Percentiles rank a stretch among this genome's conserved stretches.
Conservation (phyloP, 2,329 filamentous ascomycete species). For the Exophiala aquamarina region DNA sequence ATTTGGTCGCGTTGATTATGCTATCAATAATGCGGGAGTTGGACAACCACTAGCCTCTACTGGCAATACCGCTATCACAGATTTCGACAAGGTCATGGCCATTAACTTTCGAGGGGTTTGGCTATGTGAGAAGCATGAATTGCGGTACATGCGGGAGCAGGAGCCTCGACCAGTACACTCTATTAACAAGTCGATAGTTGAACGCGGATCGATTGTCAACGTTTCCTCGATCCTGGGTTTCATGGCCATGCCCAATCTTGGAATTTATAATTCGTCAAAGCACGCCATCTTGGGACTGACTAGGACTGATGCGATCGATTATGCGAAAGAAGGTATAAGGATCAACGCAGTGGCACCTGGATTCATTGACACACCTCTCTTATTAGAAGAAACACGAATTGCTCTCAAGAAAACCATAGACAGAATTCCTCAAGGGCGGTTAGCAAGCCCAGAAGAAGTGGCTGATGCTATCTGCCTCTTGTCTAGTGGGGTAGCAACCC, state of each 20-base stretch:
- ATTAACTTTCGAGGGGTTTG: constrained; percentile 47
- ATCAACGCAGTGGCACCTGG: constrained; percentile 56
- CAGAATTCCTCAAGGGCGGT: constrained; percentile 50
- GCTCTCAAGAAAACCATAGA: constrained; percentile 41
- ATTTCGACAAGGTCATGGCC: constrained; percentile 43
- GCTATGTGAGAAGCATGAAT: constrained; percentile 41
- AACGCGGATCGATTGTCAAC: constrained; percentile 52
- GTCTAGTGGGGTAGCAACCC: constrained; percentile 65
- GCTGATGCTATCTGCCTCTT: constrained; percentile 67
- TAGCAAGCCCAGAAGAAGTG: constrained; percentile 52
- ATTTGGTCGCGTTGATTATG: constrained; percentile 42
- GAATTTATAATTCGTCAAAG: constrained; percentile 46
- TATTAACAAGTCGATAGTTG: constrained; percentile 34
- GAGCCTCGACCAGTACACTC: constrained; percentile 37
- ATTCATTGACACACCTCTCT: constrained; percentile 63
- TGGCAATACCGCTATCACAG: constrained; percentile 44
- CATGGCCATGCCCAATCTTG: constrained; percentile 43
- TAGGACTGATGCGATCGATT: constrained; percentile 54
- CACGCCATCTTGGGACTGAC: constrained; percentile 60
- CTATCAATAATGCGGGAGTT: constrained; percentile 30
- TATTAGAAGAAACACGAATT: constrained; percentile 62
- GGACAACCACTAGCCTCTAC: constrained; percentile 27
- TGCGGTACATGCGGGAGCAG: constrained; percentile 46
- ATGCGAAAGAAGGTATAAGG: constrained; percentile 44
- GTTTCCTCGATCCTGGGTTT: constrained; percentile 54